Percentiles rank a stretch among this genome's conserved stretches.
Evolutionary conservation across 345 rosid species (phyloP).

Genomic region (Luvunga scandens): DNA sequence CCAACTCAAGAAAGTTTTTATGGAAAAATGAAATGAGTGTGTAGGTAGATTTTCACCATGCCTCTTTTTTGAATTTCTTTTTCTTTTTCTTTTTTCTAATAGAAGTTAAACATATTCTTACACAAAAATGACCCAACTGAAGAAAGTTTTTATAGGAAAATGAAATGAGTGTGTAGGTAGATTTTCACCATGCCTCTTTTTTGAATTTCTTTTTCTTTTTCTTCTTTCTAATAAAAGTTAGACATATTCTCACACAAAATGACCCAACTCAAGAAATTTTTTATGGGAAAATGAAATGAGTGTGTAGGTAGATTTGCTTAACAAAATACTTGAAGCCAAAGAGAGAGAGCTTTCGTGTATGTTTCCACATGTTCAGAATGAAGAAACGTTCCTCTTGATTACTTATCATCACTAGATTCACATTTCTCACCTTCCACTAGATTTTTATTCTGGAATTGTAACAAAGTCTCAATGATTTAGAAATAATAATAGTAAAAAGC

Average conservation of each 20-base stretch:
- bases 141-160: too few species aligned
- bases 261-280: neutral
- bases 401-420: neutral
- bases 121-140: too few species aligned
- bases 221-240: too few species aligned
- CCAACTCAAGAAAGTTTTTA: too few species aligned
- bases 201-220: too few species aligned
- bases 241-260: neutral
- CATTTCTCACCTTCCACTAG: neutral
- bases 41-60: too few species aligned
- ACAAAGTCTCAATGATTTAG: neutral
- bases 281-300: neutral
- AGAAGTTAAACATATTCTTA: too few species aligned
- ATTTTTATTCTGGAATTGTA: neutral
- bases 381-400: neutral
- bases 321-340: neutral
- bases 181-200: neutral
- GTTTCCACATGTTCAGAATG: neutral
- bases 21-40: too few species aligned
- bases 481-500: neutral
- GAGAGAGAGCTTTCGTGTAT: neutral
- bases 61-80: too few species aligned
- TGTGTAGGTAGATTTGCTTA: neutral
- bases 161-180: too few species aligned
- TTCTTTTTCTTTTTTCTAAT: too few species aligned